Percentiles rank a stretch among this genome's conserved stretches.
These are phyloP conservation scores for Nannochloris sp. DNA, from an alignment of 139 green algal species.

Conservation along the genomic window DNA sequence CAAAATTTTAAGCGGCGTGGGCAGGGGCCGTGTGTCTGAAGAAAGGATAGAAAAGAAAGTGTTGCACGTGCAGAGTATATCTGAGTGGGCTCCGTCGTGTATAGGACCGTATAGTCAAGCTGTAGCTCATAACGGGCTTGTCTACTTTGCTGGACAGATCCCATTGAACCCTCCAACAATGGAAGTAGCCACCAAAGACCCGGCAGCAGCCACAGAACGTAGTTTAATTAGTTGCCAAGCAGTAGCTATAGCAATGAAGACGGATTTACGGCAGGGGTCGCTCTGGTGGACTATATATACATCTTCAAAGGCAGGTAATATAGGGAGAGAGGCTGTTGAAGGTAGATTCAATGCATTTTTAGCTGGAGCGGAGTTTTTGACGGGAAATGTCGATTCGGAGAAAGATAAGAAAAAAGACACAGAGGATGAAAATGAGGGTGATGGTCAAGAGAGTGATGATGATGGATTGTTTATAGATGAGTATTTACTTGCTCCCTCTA, in stretches of 20 bases:
- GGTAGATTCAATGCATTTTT: slow-evolving; percentile 11
- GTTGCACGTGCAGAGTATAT: slow-evolving; percentile 96
- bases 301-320: slow-evolving; percentile 6
- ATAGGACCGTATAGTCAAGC: slow-evolving; percentile 96
- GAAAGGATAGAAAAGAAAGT: slow-evolving; percentile 36
- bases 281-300: slow-evolving; percentile 54
- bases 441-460: neutral
- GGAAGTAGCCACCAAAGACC: slow-evolving; percentile 6
- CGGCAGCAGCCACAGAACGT: neutral
- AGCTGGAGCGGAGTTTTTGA: neutral
- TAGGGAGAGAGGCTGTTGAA: neutral
- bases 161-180: slow-evolving; percentile 67
- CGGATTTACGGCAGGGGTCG: slow-evolving; percentile 28
- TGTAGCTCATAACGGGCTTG: slow-evolving; percentile 14
- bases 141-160: slow-evolving; percentile 47
- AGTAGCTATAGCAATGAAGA: slow-evolving; percentile 45
- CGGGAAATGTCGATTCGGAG: neutral
- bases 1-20: neutral
- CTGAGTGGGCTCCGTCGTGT: slow-evolving; percentile 88
- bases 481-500: slow-evolving; percentile 38
- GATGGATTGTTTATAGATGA: slow-evolving; percentile 22
- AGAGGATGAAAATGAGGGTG: neutral
- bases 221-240: slow-evolving; percentile 49
- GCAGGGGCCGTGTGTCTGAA: no score
- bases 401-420: neutral